Percentiles rank a stretch among this genome's conserved stretches.
Conservation (phyloP, 805 yeast species). For the Zygotorulaspora danielsina region DNA sequence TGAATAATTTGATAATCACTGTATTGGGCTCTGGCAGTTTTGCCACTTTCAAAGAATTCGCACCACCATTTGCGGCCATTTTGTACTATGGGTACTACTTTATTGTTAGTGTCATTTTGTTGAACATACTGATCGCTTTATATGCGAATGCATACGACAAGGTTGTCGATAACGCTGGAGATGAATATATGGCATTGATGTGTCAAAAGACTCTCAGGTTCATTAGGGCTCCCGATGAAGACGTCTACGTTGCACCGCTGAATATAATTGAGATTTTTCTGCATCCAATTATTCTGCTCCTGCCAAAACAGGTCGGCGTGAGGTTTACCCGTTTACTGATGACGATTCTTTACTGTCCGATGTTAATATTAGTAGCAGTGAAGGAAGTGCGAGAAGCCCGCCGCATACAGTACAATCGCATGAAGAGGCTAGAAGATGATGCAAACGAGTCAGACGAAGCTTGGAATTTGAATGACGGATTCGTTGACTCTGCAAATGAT, state of each 20-base stretch:
- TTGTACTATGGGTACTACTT: slow-evolving; percentile 75
- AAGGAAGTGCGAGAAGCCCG: slow-evolving; percentile 65
- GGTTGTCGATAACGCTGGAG: slow-evolving; percentile 76
- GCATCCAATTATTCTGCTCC: slow-evolving; percentile 42
- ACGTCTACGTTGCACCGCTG: slow-evolving; percentile 81
- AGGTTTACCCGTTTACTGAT: slow-evolving; percentile 52
- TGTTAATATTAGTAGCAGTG: slow-evolving; percentile 53
- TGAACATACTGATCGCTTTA: slow-evolving; percentile 80
- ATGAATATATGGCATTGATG: slow-evolving; percentile 78
- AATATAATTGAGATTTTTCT: slow-evolving; percentile 64
- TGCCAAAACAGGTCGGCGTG: slow-evolving; percentile 31
- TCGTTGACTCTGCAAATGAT: slow-evolving; percentile 36
- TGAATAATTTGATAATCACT: slow-evolving; percentile 63
- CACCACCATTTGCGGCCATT: slow-evolving; percentile 81
- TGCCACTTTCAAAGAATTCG: slow-evolving; percentile 62
- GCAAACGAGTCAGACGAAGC: slow-evolving; percentile 72
- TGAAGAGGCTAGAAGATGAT: slow-evolving; percentile 63
- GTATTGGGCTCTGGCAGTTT: slow-evolving; percentile 74
- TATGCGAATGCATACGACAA: slow-evolving; percentile 79
- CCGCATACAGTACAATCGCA: slow-evolving; percentile 66
- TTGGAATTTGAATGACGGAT: slow-evolving; percentile 84
- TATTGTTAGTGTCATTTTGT: slow-evolving; percentile 65
- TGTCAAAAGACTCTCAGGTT: slow-evolving; percentile 80
- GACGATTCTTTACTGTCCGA: slow-evolving; percentile 65
- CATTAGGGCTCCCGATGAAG: slow-evolving; percentile 83